Evolutionary conservation across 352 stramenopile species (phyloP), one percentile per base, ranked within the genome.

Genomic region (Phytopythium sindhum): DNA sequence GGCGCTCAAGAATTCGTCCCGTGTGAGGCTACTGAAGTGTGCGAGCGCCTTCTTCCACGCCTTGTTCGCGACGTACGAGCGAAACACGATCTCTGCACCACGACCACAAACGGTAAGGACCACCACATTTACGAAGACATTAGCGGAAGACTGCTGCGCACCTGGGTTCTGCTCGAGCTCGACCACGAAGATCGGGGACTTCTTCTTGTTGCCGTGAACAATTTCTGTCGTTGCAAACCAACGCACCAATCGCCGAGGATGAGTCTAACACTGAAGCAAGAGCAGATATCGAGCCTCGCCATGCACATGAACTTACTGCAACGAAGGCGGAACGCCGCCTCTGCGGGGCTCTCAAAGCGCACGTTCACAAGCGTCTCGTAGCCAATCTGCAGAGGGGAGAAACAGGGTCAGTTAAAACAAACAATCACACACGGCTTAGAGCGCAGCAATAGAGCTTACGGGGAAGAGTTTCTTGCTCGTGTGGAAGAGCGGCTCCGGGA

Each of bases 41-140:
- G 73, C 63, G 2, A 95, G 60, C 41, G 86, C 84, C 62, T 93
- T 92, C 37, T 89, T 92, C 86, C 86, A 95, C 14, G 86, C 86
- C 71, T 91, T 93, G 57, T 65, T 88, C 23, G 83, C 71, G 31
- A 90, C 80, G 39, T 91, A 91, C 31, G 82, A 92, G 29, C 83
- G 80, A 61, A 95, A 95, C 4, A 86, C 74, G n/a, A 91, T 77
- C 23, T 90, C 84, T 73, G 63, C 55, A 67, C 23, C 45, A 60
- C 53, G 6, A 29, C 19, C 37, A 39, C 23, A 66, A 35, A 29
- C 14, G 62, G 28, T 42, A 11, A 70, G 7, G 24, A 60, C 33
- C 41, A 21, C n/a, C 9, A 8, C 3, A 19, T 37, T 6, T 2
- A 24, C 28, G 3, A 54, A 21, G 12, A 26, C 35, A 50, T 28